A percentile compares a stretch with the other conserved stretches of the same genome.
Conservation (phyloP, 352 stramenopile species). For the Lagenidium giganteum region DNA sequence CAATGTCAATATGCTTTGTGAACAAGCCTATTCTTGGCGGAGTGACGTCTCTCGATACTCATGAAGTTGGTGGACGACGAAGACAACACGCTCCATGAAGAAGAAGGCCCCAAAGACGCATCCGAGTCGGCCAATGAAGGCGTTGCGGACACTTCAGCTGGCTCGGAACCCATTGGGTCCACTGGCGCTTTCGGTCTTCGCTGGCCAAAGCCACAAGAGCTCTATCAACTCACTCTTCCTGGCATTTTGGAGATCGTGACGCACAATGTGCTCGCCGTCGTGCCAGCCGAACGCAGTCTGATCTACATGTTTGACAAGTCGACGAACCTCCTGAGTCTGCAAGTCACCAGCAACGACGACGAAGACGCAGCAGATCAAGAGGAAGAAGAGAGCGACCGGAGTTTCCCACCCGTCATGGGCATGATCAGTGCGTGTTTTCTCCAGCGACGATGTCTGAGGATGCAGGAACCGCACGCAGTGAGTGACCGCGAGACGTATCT, state of each 20-base stretch:
- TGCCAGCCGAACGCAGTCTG: constrained; percentile 41
- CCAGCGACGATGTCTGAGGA: constrained; percentile 44
- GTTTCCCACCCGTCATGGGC: constrained; percentile 47
- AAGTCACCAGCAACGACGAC: constrained; percentile 14
- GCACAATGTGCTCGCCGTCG: constrained; percentile 26
- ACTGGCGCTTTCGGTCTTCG: too few species aligned
- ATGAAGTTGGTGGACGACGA: too few species aligned
- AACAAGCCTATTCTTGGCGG: too few species aligned
- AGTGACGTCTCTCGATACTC: too few species aligned
- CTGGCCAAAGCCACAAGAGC: constrained; percentile 22
- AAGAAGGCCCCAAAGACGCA: too few species aligned
- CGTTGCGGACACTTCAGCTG: too few species aligned
- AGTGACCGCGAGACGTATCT: not conserved
- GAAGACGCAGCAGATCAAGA: constrained; percentile 8
- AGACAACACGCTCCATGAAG: too few species aligned
- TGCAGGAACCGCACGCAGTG: constrained; percentile 39
- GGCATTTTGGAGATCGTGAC: constrained; percentile 17
- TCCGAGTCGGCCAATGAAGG: too few species aligned
- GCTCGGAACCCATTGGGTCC: too few species aligned
- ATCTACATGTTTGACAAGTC: constrained; percentile 53
- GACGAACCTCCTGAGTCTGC: constrained; percentile 32
- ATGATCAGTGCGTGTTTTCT: constrained; percentile 56
- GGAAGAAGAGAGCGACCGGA: constrained; percentile 5
- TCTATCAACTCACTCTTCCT: constrained; percentile 22
- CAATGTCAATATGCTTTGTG: too few species aligned